These are phyloP conservation scores for Hyaloscypha finlandica DNA, from an alignment of 495 filamentous ascomycete genomes.

Conservation along the genomic window DNA sequence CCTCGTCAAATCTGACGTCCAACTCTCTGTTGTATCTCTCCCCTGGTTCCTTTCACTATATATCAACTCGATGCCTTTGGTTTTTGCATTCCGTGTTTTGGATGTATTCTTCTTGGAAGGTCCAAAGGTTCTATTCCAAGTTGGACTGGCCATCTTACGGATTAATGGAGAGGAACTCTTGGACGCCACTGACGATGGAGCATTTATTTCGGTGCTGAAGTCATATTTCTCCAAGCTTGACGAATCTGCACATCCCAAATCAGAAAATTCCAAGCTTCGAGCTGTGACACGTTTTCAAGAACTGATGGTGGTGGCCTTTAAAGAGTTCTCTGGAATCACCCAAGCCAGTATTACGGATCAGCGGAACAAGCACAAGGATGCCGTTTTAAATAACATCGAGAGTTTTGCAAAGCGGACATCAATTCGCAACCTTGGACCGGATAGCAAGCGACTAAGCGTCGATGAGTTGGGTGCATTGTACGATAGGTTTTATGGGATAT, in stretches of 20 bases:
- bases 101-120: constrained; percentile 99
- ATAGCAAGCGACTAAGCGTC: constrained; percentile 83
- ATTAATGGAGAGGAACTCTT: constrained; percentile 96
- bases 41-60: constrained; percentile 98
- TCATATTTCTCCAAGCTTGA: constrained; percentile 91
- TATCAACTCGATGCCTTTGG: constrained; percentile 98
- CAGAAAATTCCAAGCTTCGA: constrained; percentile 87
- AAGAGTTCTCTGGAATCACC: constrained; percentile 94
- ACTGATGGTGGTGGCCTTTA: constrained; percentile 97
- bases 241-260: constrained; percentile 93
- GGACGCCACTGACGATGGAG: constrained; percentile 94
- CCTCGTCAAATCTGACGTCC: constrained; percentile 89
- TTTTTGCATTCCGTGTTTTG: constrained; percentile 93
- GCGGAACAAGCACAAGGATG: constrained; percentile 87
- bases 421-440: constrained; percentile 91
- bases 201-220: constrained; percentile 95
- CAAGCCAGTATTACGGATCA: constrained; percentile 88
- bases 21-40: constrained; percentile 96
- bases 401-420: constrained; percentile 96
- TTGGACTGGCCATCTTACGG: constrained; percentile 92
- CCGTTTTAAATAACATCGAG: constrained; percentile 90
- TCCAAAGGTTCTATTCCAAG: constrained; percentile 95
- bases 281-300: constrained; percentile 96
- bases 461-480: constrained; percentile 89
- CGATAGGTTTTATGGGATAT: constrained; percentile 84